phyloP scores from a whole-genome alignment of 305 asterid species.

The Solanum hybrid region DNA sequence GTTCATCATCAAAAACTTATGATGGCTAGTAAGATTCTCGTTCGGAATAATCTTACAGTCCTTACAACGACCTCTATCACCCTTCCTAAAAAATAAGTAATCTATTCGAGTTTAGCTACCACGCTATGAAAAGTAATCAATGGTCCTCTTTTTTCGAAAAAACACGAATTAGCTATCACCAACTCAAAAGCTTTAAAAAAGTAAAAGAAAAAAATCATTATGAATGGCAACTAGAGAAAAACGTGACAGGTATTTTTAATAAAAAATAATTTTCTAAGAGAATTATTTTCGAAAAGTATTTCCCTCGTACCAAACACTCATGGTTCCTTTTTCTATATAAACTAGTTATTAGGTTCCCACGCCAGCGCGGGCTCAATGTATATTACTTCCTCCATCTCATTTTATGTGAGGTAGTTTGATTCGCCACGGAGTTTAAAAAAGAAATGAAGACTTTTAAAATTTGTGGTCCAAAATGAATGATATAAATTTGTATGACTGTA shows the following conservation, averaged over 20 bases:
- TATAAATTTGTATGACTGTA: no score
- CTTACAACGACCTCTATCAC: background rate
- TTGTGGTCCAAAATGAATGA: no score
- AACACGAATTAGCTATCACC: no score
- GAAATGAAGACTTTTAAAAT: no score
- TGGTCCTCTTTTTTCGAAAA: background rate
- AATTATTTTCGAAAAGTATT: background rate
- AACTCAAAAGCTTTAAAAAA: background rate
- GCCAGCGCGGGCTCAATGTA: no score
- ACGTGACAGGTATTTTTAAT: no score
- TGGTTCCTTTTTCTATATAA: background rate
- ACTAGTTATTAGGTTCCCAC: no score
- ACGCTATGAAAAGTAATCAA: background rate
- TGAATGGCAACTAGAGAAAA: background rate
- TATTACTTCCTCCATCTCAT: no score
- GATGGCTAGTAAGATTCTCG: background rate
- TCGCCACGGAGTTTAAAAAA: no score
- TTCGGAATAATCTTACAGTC: background rate
- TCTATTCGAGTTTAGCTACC: background rate
- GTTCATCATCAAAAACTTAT: background rate
- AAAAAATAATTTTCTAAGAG: background rate
- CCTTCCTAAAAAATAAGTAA: background rate
- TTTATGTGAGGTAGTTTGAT: no score
- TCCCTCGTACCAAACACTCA: background rate
- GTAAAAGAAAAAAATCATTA: background rate